A percentile compares a stretch with the other conserved stretches of the same genome.
These are phyloP conservation scores for Achaetomium macrosporum DNA, from an alignment of 2,329 filamentous ascomycete species.

Conservation along the genomic window DNA sequence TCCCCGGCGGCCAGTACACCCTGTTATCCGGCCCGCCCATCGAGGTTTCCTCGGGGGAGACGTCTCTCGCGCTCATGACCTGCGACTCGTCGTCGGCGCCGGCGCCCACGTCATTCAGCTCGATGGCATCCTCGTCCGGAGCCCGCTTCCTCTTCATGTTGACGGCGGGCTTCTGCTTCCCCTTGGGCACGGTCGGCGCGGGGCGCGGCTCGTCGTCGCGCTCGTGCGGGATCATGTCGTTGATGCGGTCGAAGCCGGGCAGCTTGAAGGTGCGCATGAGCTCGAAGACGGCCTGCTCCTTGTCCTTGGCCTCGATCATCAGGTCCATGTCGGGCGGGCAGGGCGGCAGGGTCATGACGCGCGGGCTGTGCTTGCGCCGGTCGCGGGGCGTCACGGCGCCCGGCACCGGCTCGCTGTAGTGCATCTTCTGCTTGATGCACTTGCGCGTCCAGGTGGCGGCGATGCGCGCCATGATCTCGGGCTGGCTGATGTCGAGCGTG, in stretches of 20 bases:
- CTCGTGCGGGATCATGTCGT: constrained; percentile 70
- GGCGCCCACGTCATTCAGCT: constrained; percentile 31
- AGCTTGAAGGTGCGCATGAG: constrained; percentile 85
- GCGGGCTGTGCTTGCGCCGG: constrained; percentile 76
- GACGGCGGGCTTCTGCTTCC: constrained; percentile 32
- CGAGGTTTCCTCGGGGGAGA: constrained; percentile 64
- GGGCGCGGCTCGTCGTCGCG: constrained; percentile 68
- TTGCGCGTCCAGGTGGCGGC: constrained; percentile 78
- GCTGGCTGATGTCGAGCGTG: constrained; percentile 67
- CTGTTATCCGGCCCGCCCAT: constrained; percentile 81
- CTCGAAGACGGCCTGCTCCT: constrained; percentile 93
- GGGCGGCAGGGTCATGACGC: constrained; percentile 74
- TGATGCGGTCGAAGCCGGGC: constrained; percentile 69
- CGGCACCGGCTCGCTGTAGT: constrained; percentile 78
- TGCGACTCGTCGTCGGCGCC: constrained; percentile 19
- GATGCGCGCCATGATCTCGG: constrained; percentile 66
- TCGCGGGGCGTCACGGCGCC: constrained; percentile 73
- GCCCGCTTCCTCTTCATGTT: constrained; percentile 35
- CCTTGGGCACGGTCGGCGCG: constrained; percentile 34
- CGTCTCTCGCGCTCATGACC: constrained; percentile 29
- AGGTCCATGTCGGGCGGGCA: constrained; percentile 81
- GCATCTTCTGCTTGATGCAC: constrained; percentile 88
- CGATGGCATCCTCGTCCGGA: constrained; percentile 26
- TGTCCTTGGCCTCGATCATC: constrained; percentile 99
- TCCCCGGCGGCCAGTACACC: constrained; percentile 85